Evolutionary conservation across 148 eudicot genomes (phyloP).

Genomic region (Diospyros kaki): DNA sequence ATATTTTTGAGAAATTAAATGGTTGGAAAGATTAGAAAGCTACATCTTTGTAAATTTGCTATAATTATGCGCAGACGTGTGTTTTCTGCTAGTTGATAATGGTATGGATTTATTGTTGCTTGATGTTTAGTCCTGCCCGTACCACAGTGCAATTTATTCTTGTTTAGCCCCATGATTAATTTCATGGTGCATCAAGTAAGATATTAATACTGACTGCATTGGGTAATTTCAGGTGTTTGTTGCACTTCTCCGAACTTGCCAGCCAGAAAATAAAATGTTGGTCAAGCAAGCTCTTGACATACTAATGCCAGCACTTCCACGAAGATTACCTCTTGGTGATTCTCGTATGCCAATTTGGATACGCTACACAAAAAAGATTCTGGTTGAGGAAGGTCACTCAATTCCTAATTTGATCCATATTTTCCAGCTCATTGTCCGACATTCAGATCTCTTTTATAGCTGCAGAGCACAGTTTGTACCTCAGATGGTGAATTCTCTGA

Average conservation of each 20-base stretch:
- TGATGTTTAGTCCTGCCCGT: neutral
- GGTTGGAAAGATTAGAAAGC: neutral
- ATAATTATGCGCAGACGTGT: neutral
- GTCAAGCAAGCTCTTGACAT: conserved; percentile 99
- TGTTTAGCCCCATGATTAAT: too few species aligned
- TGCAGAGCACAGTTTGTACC: conserved; percentile 99
- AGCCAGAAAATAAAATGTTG: conserved; percentile 98
- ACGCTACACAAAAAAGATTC: conserved; percentile 95
- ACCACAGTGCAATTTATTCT: neutral
- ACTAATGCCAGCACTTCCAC: conserved; percentile 96
- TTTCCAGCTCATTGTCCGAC: conserved; percentile 98
- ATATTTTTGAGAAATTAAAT: neutral
- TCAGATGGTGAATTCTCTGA: conserved; percentile 97
- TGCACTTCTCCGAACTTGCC: conserved; percentile 95
- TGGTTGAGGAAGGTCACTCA: conserved; percentile 99
- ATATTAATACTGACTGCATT: conserved; percentile 6
- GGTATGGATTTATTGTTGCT: neutral
- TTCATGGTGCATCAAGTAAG: conserved; percentile 1
- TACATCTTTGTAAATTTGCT: too few species aligned
- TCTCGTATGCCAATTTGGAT: conserved; percentile 99
- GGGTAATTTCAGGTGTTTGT: conserved; percentile 78
- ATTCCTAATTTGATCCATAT: conserved; percentile 95
- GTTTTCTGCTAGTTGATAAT: neutral
- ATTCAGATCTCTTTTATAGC: conserved; percentile 96
- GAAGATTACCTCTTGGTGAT: conserved; percentile 90